Percentiles rank a stretch among this genome's conserved stretches.
Evolutionary conservation across 768 basidiomycete genomes (phyloP).

Genomic region (Pleurotus sapidus): DNA sequence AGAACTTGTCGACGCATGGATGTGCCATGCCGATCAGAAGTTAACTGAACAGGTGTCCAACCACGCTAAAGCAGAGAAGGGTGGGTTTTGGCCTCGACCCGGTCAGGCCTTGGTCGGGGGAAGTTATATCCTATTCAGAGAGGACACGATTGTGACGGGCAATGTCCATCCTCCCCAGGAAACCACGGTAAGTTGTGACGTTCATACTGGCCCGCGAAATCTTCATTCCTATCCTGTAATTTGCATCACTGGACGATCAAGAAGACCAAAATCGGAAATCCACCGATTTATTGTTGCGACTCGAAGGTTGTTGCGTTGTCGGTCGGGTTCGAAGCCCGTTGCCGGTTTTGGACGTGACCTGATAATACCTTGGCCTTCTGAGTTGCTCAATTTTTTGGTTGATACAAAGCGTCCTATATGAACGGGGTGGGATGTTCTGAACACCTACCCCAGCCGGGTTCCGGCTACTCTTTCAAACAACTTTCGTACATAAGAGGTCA

Average conservation of each 20-base stretch:
- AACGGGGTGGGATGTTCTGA: slow-evolving; percentile 25
- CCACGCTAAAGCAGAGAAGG: slow-evolving; percentile 36
- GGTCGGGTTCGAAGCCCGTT: slow-evolving; percentile 48
- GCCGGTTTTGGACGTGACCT: slow-evolving; percentile 44
- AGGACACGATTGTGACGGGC: slow-evolving; percentile 46
- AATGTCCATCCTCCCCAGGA: slow-evolving; percentile 48
- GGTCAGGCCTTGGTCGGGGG: slow-evolving; percentile 85
- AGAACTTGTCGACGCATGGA: slow-evolving; percentile 96
- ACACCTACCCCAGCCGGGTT: background rate
- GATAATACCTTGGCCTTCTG: slow-evolving; percentile 15
- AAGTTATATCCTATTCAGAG: slow-evolving; percentile 81
- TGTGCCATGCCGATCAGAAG: slow-evolving; percentile 92
- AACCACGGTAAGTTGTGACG: slow-evolving; percentile 50
- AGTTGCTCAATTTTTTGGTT: slow-evolving; percentile 52
- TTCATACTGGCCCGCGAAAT: slow-evolving; percentile 3
- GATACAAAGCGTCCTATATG: slow-evolving; percentile 95
- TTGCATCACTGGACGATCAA: slow-evolving; percentile 63
- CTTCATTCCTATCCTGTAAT: slow-evolving; percentile 9
- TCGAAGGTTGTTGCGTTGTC: background rate
- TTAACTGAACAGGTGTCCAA: slow-evolving; percentile 67
- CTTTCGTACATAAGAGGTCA: slow-evolving; percentile 67
- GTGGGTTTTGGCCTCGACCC: slow-evolving; percentile 76
- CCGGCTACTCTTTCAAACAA: slow-evolving; percentile 75
- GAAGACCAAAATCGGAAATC: slow-evolving; percentile 85
- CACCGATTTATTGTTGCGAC: slow-evolving; percentile 44